Conservation (phyloP, 371 early-diverging fungal species). For the Mucor piriformis region DNA sequence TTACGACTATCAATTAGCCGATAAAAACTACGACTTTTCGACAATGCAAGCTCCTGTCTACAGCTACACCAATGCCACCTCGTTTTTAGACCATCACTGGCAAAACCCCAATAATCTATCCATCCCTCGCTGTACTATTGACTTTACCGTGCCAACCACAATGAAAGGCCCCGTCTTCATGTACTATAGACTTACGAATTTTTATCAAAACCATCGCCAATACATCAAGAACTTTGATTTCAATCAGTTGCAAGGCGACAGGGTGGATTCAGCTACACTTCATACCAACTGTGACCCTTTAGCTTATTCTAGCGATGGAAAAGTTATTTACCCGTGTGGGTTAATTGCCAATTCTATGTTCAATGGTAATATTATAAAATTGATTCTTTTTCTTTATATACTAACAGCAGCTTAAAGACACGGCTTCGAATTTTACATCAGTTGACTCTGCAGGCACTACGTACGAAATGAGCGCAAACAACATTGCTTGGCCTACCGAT, state of each 20-base stretch:
- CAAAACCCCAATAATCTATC: conserved; percentile 44
- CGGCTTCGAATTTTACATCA: conserved; percentile 25
- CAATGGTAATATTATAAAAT: conserved; percentile 62
- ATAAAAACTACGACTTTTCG: conserved; percentile 4
- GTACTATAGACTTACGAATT: conserved; percentile 95
- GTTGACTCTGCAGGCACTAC: conserved; percentile 15
- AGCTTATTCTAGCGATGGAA: conserved; percentile 24
- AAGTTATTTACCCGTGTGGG: conserved; percentile 92
- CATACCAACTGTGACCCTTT: conserved; percentile 63
- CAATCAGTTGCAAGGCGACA: conserved; percentile 79
- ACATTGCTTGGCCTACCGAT: conserved; percentile 93
- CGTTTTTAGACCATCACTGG: conserved; percentile 37
- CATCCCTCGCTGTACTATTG: conserved; percentile 71
- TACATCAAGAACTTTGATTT: conserved; percentile 92
- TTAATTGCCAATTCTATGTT: conserved; percentile 97
- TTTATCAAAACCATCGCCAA: conserved; percentile 98
- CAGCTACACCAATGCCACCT: conserved; percentile 30
- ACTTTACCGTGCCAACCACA: conserved; percentile 69
- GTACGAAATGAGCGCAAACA: conserved; percentile 59
- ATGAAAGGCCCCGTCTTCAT: conserved; percentile 86
- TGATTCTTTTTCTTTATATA: neutral
- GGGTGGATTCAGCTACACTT: conserved; percentile 10
- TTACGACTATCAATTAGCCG: conserved; percentile 28
- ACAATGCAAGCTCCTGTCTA: conserved; percentile 38
- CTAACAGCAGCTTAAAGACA: conserved; percentile 24